Percentiles rank a stretch among this genome's conserved stretches.
These are phyloP conservation scores for Eucalyptus virginea DNA, from an alignment of 345 rosid species.

Conservation along the genomic window DNA sequence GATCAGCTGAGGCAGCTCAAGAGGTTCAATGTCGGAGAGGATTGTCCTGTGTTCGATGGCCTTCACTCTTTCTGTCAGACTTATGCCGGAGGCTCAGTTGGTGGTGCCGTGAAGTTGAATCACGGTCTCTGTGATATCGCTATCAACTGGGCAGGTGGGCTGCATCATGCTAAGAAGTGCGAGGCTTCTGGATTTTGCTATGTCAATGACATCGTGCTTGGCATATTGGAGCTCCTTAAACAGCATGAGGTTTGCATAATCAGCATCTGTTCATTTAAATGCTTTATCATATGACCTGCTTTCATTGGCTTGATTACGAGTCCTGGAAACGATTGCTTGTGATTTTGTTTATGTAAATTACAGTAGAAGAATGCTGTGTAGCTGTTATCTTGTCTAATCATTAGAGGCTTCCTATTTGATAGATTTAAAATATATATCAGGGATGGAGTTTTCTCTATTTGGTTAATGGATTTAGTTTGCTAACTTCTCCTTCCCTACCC, in stretches of 20 bases:
- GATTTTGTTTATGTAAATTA: neutral
- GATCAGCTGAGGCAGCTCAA: slow-evolving; percentile 50
- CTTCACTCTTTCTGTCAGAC: slow-evolving; percentile 54
- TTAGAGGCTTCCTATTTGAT: neutral
- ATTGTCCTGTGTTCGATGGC: slow-evolving; percentile 60
- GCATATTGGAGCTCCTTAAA: slow-evolving; percentile 56
- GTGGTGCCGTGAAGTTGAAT: slow-evolving; percentile 52
- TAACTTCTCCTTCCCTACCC: neutral
- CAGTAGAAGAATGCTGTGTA: neutral
- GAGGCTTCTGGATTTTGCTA: slow-evolving; percentile 67
- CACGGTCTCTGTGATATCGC: slow-evolving; percentile 52
- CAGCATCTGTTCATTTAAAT: neutral
- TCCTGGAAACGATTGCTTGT: neutral
- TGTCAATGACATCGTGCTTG: slow-evolving; percentile 60
- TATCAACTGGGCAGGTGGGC: slow-evolving; percentile 59
- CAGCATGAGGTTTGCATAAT: slow-evolving; percentile 31
- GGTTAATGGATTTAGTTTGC: neutral
- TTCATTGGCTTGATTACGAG: neutral
- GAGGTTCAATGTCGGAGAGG: slow-evolving; percentile 59
- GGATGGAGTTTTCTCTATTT: neutral
- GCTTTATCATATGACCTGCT: neutral
- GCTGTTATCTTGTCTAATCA: neutral
- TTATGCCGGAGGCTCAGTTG: slow-evolving; percentile 59
- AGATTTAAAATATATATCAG: neutral
- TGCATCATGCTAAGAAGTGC: slow-evolving; percentile 62